Conservation (phyloP, 75 land plant species). For the Cunninghamia lanceolata region DNA sequence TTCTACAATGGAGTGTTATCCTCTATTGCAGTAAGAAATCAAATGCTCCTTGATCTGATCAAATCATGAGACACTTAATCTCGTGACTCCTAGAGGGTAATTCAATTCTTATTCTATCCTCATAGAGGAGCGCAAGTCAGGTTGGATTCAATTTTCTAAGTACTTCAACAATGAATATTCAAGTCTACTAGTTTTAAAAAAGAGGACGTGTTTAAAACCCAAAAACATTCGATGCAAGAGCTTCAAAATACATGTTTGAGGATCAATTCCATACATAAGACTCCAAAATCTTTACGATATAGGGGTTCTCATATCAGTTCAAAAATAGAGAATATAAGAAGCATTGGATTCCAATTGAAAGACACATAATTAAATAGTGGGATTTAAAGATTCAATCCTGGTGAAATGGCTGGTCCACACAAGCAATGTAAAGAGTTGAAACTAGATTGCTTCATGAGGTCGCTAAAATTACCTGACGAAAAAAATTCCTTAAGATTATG, state of each 20-base stretch:
- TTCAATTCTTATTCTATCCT: not conserved
- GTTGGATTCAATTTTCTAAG: not conserved
- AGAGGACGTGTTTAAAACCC: not conserved
- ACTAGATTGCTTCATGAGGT: not conserved
- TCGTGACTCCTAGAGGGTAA: not conserved
- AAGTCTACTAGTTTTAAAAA: not conserved
- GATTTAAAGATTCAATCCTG: not conserved
- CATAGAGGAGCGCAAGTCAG: not conserved
- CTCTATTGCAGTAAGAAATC: not conserved
- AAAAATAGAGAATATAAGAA: not conserved
- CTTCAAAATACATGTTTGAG: not conserved
- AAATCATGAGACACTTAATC: no score
- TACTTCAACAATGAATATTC: not conserved
- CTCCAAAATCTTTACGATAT: no score
- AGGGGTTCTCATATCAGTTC: no score
- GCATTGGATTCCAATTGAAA: not conserved
- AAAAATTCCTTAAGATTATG: not conserved
- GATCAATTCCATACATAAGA: conserved; percentile 33
- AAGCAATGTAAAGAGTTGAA: not conserved
- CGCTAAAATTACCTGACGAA: not conserved
- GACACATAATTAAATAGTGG: not conserved
- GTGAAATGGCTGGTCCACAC: not conserved
- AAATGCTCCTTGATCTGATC: not conserved
- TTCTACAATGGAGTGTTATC: not conserved
- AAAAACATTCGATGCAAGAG: not conserved